Percentiles rank a stretch among this genome's conserved stretches.
These are phyloP conservation scores for Crithidia mellificae DNA, from an alignment of 208 protist genomes.

Conservation along the genomic window DNA sequence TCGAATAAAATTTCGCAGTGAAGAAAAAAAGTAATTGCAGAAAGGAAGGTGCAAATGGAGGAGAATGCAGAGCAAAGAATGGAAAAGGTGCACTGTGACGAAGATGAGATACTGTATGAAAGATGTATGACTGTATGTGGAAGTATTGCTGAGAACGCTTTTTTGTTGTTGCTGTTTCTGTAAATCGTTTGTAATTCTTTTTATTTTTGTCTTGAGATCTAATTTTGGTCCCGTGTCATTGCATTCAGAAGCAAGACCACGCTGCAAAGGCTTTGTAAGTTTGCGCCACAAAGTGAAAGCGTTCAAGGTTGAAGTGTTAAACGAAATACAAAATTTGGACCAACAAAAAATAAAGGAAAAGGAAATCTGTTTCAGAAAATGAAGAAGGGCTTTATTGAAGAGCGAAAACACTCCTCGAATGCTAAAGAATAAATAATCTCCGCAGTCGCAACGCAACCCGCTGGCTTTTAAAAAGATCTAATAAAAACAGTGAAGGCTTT, in stretches of 20 bases:
- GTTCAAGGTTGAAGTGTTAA: no score
- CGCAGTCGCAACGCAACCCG: no score
- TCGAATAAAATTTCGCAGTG: no score
- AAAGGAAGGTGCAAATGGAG: not conserved
- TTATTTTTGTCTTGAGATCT: constrained; percentile 4
- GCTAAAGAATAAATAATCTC: no score
- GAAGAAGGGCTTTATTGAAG: no score
- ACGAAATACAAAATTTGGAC: no score
- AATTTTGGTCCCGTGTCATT: constrained; percentile 13
- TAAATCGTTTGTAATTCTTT: not conserved
- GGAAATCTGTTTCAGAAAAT: no score
- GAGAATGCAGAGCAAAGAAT: not conserved
- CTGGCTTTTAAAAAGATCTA: no score
- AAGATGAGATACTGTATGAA: not conserved
- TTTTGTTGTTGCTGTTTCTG: not conserved
- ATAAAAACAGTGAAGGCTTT: no score
- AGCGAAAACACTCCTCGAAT: no score
- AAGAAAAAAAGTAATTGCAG: not conserved
- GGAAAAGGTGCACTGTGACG: not conserved
- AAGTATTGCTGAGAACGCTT: not conserved
- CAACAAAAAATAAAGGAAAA: no score
- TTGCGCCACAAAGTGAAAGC: no score
- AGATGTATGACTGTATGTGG: not conserved
- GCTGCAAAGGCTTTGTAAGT: not conserved
- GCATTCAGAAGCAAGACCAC: constrained; percentile 22